Evolutionary conservation across 2,329 filamentous ascomycete genomes (phyloP).

Genomic region (Lasiodiplodia theobromae): DNA sequence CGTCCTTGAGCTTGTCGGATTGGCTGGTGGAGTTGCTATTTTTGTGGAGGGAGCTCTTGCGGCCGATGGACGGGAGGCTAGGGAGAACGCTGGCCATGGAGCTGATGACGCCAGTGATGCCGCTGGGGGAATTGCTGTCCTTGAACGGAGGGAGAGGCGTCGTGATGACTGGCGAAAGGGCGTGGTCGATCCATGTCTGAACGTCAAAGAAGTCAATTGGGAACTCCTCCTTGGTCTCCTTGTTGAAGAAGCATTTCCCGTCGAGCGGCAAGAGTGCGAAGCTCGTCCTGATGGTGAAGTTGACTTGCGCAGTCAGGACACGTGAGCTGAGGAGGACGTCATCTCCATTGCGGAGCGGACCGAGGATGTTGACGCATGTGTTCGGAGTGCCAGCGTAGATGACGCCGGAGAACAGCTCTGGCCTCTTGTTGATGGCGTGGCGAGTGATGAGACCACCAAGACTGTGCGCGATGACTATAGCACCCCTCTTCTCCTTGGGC

Average conservation of each 20-base stretch:
- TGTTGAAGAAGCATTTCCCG: conserved; percentile 87
- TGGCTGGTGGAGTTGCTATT: conserved; percentile 41
- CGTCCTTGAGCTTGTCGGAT: conserved; percentile 28
- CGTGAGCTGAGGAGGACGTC: conserved; percentile 88
- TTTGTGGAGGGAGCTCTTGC: conserved; percentile 46
- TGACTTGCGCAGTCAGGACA: conserved; percentile 89
- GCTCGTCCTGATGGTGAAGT: conserved; percentile 87
- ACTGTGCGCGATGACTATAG: conserved; percentile 83
- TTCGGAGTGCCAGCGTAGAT: conserved; percentile 86
- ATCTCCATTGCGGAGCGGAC: conserved; percentile 89
- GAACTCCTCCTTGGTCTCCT: conserved; percentile 79
- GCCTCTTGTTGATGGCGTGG: conserved; percentile 77
- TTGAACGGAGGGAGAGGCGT: conserved; percentile 67
- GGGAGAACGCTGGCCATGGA: conserved; percentile 57
- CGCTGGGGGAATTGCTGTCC: conserved; percentile 44
- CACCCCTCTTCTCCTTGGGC: conserved; percentile 67
- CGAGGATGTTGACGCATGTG: conserved; percentile 88
- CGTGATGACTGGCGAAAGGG: conserved; percentile 79
- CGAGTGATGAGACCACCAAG: conserved; percentile 77
- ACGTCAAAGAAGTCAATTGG: conserved; percentile 83
- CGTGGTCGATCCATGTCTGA: conserved; percentile 79
- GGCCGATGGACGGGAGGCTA: conserved; percentile 40
- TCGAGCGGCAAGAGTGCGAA: conserved; percentile 86
- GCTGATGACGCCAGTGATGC: conserved; percentile 54
- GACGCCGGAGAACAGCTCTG: conserved; percentile 85